phyloP scores from a whole-genome alignment of 2,329 filamentous ascomycete genomes.

The Coniochaeta sp. region DNA sequence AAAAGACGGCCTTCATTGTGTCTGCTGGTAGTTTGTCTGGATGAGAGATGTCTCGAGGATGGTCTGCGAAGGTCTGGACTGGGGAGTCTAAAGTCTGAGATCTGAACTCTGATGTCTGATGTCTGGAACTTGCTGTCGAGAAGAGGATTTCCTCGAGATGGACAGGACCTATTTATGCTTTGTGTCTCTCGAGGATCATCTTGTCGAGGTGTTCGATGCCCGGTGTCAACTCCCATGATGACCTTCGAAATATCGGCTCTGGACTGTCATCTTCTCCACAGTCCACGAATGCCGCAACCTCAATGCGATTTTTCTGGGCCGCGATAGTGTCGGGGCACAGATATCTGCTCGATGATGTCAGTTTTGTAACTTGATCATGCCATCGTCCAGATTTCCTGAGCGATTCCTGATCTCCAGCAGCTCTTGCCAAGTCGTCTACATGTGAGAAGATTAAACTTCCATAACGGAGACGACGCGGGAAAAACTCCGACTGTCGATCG shows the following conservation, averaged over 20 bases:
- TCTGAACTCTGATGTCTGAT: not conserved
- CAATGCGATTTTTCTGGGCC: not conserved
- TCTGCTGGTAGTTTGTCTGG: not conserved
- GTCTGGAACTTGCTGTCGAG: not conserved
- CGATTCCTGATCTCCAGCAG: not conserved
- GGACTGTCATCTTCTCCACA: not conserved
- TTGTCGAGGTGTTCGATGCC: not conserved
- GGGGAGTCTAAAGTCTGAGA: not conserved
- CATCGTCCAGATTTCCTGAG: not conserved
- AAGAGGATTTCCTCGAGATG: not conserved
- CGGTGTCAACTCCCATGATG: too few relatives aligned
- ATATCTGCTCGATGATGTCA: slow-evolving; percentile 1
- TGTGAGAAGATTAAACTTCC: not conserved
- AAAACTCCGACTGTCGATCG: not conserved
- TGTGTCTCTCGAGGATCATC: not conserved
- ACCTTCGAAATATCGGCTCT: not conserved
- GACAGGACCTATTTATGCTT: not conserved
- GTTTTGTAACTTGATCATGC: not conserved
- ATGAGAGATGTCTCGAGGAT: not conserved
- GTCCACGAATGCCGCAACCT: not conserved
- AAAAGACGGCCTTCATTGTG: slow-evolving; percentile 6
- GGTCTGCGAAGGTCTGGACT: not conserved
- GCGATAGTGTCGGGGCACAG: not conserved
- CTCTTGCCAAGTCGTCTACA: not conserved
- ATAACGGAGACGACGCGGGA: not conserved